Percentiles rank a stretch among this genome's conserved stretches.
Evolutionary conservation across 2,329 filamentous ascomycete genomes (phyloP).

Genomic region (Xylariaceae sp.): DNA sequence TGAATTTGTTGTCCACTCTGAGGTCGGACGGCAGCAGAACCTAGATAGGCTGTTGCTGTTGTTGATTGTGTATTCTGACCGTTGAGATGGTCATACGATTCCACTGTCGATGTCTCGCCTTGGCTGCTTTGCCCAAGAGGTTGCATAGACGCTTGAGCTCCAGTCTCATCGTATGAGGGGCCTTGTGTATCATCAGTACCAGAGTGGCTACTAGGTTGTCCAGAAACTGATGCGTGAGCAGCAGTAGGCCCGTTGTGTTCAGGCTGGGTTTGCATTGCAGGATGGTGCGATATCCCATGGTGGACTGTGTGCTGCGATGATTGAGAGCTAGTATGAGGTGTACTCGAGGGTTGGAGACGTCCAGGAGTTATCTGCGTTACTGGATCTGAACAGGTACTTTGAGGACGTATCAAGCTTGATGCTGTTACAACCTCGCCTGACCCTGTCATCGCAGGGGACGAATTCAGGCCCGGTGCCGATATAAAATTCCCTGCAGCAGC

Average conservation of each 20-base stretch:
- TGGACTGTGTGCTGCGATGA: too few species aligned
- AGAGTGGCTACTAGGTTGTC: constrained; percentile 1
- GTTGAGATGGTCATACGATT: constrained; percentile 5
- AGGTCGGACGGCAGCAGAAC: constrained; percentile 4
- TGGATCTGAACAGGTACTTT: too few species aligned
- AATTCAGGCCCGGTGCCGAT: too few species aligned
- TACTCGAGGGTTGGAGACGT: too few species aligned
- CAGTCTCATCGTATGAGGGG: background rate
- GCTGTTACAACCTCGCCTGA: too few species aligned
- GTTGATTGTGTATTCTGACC: constrained; percentile 9
- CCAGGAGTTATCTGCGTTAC: too few species aligned
- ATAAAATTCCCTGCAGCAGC: too few species aligned
- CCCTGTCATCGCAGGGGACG: too few species aligned
- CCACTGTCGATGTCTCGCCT: constrained; percentile 1
- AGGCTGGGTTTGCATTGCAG: background rate
- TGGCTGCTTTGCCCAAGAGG: background rate
- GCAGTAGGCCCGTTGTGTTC: background rate
- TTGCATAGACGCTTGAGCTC: constrained; percentile 1
- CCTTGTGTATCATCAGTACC: constrained; percentile 1
- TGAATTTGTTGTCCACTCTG: constrained; percentile 2
- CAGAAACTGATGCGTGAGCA: constrained; percentile 1
- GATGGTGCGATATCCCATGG: background rate
- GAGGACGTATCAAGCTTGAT: too few species aligned
- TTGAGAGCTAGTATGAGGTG: too few species aligned
- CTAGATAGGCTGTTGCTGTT: background rate